Percentiles rank a stretch among this genome's conserved stretches.
Evolutionary conservation across 1,139 yeast species (phyloP).

Genomic region (Arxiozyma telluris): DNA sequence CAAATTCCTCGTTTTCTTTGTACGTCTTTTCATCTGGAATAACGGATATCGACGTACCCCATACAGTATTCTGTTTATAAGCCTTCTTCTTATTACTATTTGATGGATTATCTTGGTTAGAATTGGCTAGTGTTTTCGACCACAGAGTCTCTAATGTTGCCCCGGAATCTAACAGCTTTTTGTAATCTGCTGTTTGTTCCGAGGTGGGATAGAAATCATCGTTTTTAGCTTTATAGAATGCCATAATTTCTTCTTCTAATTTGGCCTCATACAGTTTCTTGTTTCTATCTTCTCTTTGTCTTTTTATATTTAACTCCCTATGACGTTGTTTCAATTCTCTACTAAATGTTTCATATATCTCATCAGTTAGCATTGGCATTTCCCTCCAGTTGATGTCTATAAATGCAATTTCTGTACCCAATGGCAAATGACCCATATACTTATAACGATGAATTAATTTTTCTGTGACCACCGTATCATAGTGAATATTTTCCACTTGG

Average conservation of each 20-base stretch:
- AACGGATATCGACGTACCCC: conserved; percentile 53
- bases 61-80: conserved; percentile 38
- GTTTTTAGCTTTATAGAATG: conserved; percentile 53
- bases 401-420: conserved; percentile 76
- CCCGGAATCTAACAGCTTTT: conserved; percentile 6
- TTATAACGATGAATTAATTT: conserved; percentile 52
- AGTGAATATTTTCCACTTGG: conserved; percentile 60
- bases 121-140: conserved; percentile 5
- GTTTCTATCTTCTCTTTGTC: conserved; percentile 58
- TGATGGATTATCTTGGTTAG: background rate
- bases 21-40: conserved; percentile 21
- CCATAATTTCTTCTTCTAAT: conserved; percentile 49
- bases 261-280: conserved; percentile 50
- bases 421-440: conserved; percentile 72
- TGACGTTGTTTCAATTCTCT: conserved; percentile 56
- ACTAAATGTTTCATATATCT: conserved; percentile 47
- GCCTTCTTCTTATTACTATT: conserved; percentile 4
- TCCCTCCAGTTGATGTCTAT: conserved; percentile 78
- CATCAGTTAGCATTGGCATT: conserved; percentile 36
- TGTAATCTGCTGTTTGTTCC: conserved; percentile 8
- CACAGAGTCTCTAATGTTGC: conserved; percentile 11
- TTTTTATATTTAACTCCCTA: conserved; percentile 43
- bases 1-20: conserved; percentile 26
- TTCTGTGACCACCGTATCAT: conserved; percentile 48
- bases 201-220: conserved; percentile 18